Conservation (phyloP, 1,284 basidiomycete species). For the Meripilus lineatus region DNA sequence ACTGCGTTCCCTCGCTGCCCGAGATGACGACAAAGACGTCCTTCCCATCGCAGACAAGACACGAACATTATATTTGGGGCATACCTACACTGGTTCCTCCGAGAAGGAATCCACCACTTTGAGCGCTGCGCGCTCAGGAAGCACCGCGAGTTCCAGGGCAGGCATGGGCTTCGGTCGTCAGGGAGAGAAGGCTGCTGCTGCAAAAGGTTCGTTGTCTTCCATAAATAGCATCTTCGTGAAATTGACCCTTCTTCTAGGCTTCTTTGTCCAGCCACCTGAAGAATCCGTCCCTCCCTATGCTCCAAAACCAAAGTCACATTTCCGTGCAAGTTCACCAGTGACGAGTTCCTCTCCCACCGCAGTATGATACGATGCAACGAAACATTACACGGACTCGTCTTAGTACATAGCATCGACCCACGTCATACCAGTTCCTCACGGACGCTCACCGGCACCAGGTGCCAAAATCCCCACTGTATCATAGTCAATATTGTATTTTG, state of each 20-base stretch:
- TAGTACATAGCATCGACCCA: no score
- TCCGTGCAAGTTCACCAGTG: conserved; percentile 3
- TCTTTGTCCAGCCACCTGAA: conserved; percentile 13
- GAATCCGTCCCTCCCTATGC: conserved; percentile 15
- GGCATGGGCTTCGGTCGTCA: conserved; percentile 75
- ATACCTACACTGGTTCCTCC: conserved; percentile 23
- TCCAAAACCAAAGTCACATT: conserved; percentile 5
- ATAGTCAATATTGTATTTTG: no score
- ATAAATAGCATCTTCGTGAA: background rate
- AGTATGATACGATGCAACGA: no score
- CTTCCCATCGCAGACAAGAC: conserved; percentile 35
- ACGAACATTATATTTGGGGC: conserved; percentile 26
- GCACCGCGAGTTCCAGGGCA: conserved; percentile 29
- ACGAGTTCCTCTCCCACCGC: no score
- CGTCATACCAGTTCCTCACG: no score
- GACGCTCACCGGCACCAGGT: no score
- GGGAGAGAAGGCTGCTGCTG: conserved; percentile 66
- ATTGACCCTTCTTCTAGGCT: conserved; percentile 8
- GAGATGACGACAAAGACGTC: conserved; percentile 46
- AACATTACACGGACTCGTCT: no score
- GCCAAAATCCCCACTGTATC: no score
- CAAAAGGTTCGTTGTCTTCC: conserved; percentile 40
- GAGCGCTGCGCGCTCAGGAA: conserved; percentile 23
- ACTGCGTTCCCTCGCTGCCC: conserved; percentile 55
- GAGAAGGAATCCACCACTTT: conserved; percentile 23